These are phyloP conservation scores for Gossypium mustelinum DNA, from an alignment of 345 rosid species.

Conservation along the genomic window DNA sequence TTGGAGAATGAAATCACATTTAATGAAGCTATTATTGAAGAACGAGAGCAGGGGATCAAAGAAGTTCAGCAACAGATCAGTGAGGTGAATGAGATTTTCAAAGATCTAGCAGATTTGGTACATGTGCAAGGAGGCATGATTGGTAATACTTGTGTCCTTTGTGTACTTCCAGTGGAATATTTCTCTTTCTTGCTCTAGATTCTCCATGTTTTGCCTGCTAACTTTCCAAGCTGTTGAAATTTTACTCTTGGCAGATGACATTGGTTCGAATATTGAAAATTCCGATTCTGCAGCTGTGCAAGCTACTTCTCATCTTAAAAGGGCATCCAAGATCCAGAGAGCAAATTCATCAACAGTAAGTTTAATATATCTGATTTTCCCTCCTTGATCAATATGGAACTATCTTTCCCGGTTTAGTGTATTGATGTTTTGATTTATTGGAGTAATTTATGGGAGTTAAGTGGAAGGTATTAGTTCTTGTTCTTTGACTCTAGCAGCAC, in stretches of 20 bases:
- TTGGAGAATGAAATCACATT: constrained; percentile 63
- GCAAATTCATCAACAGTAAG: constrained; percentile 65
- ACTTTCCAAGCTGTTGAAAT: neutral
- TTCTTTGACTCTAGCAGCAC: neutral
- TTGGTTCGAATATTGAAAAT: constrained; percentile 56
- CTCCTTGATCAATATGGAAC: neutral
- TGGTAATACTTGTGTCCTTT: constrained; percentile 32
- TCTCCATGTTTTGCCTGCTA: neutral
- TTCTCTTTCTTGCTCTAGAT: neutral
- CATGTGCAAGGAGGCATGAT: constrained; percentile 63
- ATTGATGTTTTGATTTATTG: neutral
- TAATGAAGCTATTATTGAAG: constrained; percentile 72
- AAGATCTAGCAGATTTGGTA: constrained; percentile 62
- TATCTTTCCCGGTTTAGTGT: neutral
- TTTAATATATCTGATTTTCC: neutral
- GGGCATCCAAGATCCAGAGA: constrained; percentile 58
- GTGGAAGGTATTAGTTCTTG: neutral
- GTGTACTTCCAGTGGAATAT: neutral
- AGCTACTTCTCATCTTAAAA: constrained; percentile 50
- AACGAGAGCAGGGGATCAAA: constrained; percentile 71
- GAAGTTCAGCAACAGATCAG: constrained; percentile 66
- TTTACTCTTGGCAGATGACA: constrained; percentile 47
- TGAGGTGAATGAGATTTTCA: constrained; percentile 73
- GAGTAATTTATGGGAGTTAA: neutral
- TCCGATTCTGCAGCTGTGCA: constrained; percentile 54